Evolutionary conservation across 805 yeast species (phyloP).

Genomic region (Barnettozyma populi): DNA sequence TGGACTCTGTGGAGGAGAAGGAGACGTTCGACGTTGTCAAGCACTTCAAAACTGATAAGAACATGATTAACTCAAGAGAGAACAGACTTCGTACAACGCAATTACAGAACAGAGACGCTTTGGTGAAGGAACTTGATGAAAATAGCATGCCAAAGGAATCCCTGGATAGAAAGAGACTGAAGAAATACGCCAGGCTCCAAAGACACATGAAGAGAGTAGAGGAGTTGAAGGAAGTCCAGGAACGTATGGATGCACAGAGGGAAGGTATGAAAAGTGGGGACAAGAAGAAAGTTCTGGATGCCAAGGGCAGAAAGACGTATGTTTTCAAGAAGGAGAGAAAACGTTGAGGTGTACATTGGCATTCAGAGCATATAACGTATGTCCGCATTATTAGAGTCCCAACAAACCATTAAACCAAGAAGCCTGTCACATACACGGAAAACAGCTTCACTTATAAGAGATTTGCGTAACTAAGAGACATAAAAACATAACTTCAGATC

Average conservation of each 20-base stretch:
- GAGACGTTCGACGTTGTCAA: conserved; percentile 56
- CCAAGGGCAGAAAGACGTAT: conserved; percentile 63
- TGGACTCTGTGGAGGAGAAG: conserved; percentile 54
- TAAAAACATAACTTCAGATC: no score
- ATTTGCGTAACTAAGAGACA: no score
- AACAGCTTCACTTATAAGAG: no score
- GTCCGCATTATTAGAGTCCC: not conserved
- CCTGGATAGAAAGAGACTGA: conserved; percentile 49
- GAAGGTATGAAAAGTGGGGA: conserved; percentile 90
- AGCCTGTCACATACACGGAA: no score
- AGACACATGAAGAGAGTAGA: conserved; percentile 63
- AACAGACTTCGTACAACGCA: conserved; percentile 66
- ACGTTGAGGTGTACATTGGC: conserved; percentile 24
- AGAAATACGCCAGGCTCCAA: conserved; percentile 54
- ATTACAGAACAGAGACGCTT: conserved; percentile 32
- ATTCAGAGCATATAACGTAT: no score
- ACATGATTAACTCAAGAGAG: conserved; percentile 56
- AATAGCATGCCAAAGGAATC: conserved; percentile 31
- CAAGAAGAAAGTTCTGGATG: conserved; percentile 65
- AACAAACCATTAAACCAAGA: not conserved
- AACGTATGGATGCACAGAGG: conserved; percentile 68
- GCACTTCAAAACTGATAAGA: conserved; percentile 65
- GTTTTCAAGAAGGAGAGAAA: conserved; percentile 85
- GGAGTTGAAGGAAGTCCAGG: conserved; percentile 63
- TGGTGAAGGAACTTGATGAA: conserved; percentile 25